Evolutionary conservation across 768 basidiomycete species (phyloP), one percentile per base, ranked within the genome.

Genomic region (Cystobasidium onofrii): DNA sequence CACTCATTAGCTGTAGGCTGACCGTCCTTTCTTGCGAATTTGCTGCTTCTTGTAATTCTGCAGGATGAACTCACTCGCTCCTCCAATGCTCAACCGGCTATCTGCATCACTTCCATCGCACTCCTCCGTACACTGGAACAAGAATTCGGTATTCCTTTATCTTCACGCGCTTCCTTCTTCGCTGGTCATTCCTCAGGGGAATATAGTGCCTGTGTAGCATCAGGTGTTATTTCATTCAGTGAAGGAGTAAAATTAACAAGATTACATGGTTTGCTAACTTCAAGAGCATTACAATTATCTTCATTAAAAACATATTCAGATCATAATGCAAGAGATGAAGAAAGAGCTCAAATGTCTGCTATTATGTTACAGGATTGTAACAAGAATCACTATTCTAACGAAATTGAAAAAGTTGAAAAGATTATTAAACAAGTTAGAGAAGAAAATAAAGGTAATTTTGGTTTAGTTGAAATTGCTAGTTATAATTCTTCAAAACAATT

Each of bases 51-150:
- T 4, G 2, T 61, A 1, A 39, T 15, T 4, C 15, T 17, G 20
- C 73, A 79, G 77, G 74, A 78, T 57, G 74, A 74, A 64, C 73
- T 79, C 23, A 79, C 77, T 0, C 71, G 75, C 9, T 78, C 78
- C 0, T 77, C 78, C 10, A 79, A 78, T 69, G 75, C 78, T 0
- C 79, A 79, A 69, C 79, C 79, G 1, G 79, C 79, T 27, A 79
- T 79, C 23, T 64, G 76, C 43, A 72, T 79, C 65, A 79, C 79
- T 15, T 76, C 77, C n/a, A 74, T 77, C 70, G 76, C 77, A 0
- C 75, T 79, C 66, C 74, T 78, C 10, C 76, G 78, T 7, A 73
- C 76, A 7, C 71, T 79, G 44, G 77, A 78, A 67, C 64, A 75
- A 17, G 76, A 77, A 29, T 73, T 64, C 18, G 62, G 44, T 1